Conservation (phyloP, 2,329 filamentous ascomycete genomes). For the Sporothrix humicola region DNA sequence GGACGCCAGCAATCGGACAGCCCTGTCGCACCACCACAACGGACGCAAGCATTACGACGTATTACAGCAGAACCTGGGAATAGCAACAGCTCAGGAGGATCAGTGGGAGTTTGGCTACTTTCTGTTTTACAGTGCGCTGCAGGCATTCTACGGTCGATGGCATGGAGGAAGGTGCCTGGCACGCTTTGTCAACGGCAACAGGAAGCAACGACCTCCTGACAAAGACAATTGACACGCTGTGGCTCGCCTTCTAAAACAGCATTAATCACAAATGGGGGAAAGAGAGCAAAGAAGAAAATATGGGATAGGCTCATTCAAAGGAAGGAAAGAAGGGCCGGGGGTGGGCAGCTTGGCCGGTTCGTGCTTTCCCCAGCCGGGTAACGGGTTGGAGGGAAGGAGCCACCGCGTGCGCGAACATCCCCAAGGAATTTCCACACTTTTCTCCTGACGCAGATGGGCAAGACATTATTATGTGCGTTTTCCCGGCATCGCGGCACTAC, state of each 20-base stretch:
- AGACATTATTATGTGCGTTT: slow-evolving; percentile 1
- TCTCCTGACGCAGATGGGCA: not conserved
- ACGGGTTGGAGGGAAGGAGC: slow-evolving; percentile 37
- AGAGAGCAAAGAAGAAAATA: slow-evolving; percentile 36
- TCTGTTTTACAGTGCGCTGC: no score
- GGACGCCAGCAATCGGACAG: not conserved
- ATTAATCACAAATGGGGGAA: not conserved
- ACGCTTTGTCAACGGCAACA: not conserved
- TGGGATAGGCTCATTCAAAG: no score
- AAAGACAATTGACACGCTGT: not conserved
- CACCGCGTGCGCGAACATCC: not conserved
- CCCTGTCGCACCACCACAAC: slow-evolving; percentile 5
- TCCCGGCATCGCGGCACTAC: slow-evolving; percentile 9
- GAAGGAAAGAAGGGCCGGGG: slow-evolving; percentile 38
- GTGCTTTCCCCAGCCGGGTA: slow-evolving; percentile 20
- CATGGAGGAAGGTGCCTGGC: not conserved
- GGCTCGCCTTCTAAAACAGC: slow-evolving; percentile 11
- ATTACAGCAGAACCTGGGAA: not conserved
- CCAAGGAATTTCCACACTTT: not conserved
- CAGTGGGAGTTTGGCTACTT: no score
- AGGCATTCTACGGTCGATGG: not conserved
- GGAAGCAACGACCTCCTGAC: not conserved
- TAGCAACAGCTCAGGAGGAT: not conserved
- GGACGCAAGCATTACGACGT: not conserved
- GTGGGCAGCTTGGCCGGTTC: slow-evolving; percentile 5